Percentiles rank a stretch among this genome's conserved stretches.
These are phyloP conservation scores for Xylaria longipes DNA, from an alignment of 495 filamentous ascomycete species.

Conservation along the genomic window DNA sequence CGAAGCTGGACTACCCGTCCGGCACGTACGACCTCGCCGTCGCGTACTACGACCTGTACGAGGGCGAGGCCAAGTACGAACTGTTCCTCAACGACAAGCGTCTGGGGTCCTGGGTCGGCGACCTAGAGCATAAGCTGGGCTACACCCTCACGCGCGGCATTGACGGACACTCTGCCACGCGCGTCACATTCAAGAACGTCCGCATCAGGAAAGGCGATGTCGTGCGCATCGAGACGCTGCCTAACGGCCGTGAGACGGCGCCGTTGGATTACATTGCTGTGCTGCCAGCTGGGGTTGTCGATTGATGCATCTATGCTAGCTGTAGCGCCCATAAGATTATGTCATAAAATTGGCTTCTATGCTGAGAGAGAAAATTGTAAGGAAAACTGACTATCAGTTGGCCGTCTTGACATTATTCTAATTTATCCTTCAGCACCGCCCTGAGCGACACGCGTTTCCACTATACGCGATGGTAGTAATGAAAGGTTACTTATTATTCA, in stretches of 20 bases:
- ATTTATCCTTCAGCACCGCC: neutral
- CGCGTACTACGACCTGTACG: constrained; percentile 68
- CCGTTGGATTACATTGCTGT: constrained; percentile 72
- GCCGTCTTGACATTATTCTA: too few relatives aligned
- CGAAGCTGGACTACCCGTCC: constrained; percentile 51
- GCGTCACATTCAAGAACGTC: constrained; percentile 63
- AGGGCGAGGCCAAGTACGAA: constrained; percentile 60
- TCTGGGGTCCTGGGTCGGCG: constrained; percentile 64
- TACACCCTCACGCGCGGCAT: constrained; percentile 62
- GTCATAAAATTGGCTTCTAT: too few relatives aligned
- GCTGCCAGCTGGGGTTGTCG: constrained; percentile 64
- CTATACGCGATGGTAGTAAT: neutral
- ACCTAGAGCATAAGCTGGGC: constrained; percentile 62
- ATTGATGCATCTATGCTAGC: constrained; percentile 45
- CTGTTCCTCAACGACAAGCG: constrained; percentile 58
- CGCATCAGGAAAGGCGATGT: constrained; percentile 59
- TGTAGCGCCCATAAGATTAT: too few relatives aligned
- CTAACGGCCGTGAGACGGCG: constrained; percentile 66
- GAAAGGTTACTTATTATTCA: neutral
- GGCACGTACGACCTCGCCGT: constrained; percentile 69
- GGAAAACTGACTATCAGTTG: too few relatives aligned
- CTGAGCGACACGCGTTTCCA: neutral
- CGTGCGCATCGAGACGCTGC: constrained; percentile 64
- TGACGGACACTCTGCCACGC: constrained; percentile 68
- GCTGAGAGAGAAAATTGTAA: too few relatives aligned